These are phyloP conservation scores for Tylopilus rubrobrunneus DNA, from an alignment of 768 basidiomycete species.

Conservation along the genomic window DNA sequence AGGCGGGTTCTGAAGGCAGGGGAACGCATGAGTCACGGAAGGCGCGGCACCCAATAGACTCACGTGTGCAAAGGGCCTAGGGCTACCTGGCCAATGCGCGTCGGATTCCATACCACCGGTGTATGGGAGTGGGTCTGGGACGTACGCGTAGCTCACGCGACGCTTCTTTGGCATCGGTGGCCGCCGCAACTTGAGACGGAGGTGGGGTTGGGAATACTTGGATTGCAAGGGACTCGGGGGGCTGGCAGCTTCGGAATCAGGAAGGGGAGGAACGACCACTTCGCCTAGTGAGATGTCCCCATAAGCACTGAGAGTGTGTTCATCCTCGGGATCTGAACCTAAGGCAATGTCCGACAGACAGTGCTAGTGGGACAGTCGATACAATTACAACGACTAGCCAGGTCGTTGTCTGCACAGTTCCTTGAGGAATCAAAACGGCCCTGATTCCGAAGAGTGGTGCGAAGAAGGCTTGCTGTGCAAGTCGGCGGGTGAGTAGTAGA, in stretches of 20 bases:
- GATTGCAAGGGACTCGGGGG: neutral
- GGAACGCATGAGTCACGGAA: neutral
- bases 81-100: slow-evolving; percentile 14
- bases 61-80: slow-evolving; percentile 11
- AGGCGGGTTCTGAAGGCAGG: neutral
- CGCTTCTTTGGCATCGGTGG: slow-evolving; percentile 27
- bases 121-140: slow-evolving; percentile 5
- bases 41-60: neutral
- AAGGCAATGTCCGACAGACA: slow-evolving; percentile 77
- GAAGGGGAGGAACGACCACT: slow-evolving; percentile 31
- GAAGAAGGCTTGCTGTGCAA: slow-evolving; percentile 62
- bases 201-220: slow-evolving; percentile 11
- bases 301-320: slow-evolving; percentile 39
- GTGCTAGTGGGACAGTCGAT: slow-evolving; percentile 89
- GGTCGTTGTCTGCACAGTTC: slow-evolving; percentile 73
- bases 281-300: slow-evolving; percentile 45
- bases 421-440: slow-evolving; percentile 67
- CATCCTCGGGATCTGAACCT: slow-evolving; percentile 39
- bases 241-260: neutral
- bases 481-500: slow-evolving; percentile 61
- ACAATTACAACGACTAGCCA: slow-evolving; percentile 84
- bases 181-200: slow-evolving; percentile 25
- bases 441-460: slow-evolving; percentile 59
- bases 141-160: slow-evolving; percentile 8
- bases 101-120: neutral